Evolutionary conservation across 2,329 filamentous ascomycete genomes (phyloP), one percentile per base, ranked within the genome.

Genomic region (Cladorrhinum sp.): DNA sequence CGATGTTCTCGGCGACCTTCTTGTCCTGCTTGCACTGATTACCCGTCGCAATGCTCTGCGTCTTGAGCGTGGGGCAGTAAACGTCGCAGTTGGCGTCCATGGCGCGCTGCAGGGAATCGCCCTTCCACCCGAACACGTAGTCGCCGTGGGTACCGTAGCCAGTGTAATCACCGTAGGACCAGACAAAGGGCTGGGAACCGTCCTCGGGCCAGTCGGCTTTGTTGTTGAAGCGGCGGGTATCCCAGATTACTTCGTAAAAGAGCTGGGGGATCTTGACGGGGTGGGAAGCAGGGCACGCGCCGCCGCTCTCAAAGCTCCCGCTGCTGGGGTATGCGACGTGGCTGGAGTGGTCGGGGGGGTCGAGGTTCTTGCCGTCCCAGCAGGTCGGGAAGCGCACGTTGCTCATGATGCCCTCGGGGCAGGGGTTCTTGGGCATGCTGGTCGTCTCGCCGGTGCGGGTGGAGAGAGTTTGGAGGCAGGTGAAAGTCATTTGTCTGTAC

Each of bases 351-450:
- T 81, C 74, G 0, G 71, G 54, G 3, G 73, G 70, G 64, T 82
- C 79, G 45, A 78, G 63, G 61, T 79, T 73, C 38, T 72, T 71
- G 25, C 81, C 81, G 60, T 84, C 74, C 81, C 81, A 84, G 72
- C 80, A 84, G 2, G 71, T 75, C 25, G 76, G 78, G 69, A 78
- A 77, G 10, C 75, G 73, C 54, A 77, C 73, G 57, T 77, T 78
- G 48, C 76, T 72, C 70, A 77, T 73, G 56, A 73, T 74, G 3
- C 70, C 71, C 8, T 68, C 70, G 29, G 65, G 65, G 67, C 72
- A 75, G 0, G 66, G 58, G 62, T 65, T 22, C 25, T 32, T 62
- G 16, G 62, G 64, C 59, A 66, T 64, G 12, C 29, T 22, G 16
- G 59, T 58, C 27, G 62, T 63, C 52, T 62, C 62, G 29, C 64